Base-by-base conservation (phyloP, 345 rosid genomes). In the Melaleuca quinquenervia region DNA sequence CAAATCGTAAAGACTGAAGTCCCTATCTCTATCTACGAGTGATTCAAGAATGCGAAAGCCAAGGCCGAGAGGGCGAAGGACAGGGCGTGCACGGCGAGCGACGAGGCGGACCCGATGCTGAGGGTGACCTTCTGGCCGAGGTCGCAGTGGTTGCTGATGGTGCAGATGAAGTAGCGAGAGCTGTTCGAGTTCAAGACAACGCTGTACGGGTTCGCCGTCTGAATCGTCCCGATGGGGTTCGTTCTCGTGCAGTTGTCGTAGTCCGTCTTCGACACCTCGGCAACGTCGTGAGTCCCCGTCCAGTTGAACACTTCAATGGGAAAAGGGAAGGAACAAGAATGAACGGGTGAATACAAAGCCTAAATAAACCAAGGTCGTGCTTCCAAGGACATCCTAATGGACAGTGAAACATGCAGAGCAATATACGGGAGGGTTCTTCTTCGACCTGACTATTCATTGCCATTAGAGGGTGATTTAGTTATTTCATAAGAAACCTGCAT, bases 111-210 rank as follows among this genome's bases (percentile, higher is more conserved):
- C 20, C 88, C 86, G 27, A 85, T 36, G 36, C 50, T 78, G 84
- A 88, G n/a, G 24, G 78, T 52, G 80, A 90, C 86, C 87, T 89
- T 90, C 86, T 88, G 90, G 60, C 92, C 89, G 13, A 7, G 60
- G 20, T 85, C 84, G 52, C 89, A 89, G 82, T 87, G 90, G 32
- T 45, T 52, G 22, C 54, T 83, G 82, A 87, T 54, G 29, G 86
- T 85, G 88, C 90, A 90, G 83, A 90, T 76, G 84, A 78, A 87
- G 75, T 86, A 86, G 24, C 58, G 85, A 41, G 84, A 18, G 11
- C 8, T 32, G 1, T 27, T 85, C 5, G 45, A 7, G 14, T 2
- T 74, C 29, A 90, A 27, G 7, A 41, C 6, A 44, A 86, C 54
- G 27, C 7, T 88, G 54, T 54, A 87, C 6, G 86, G 86, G 78